Evolutionary conservation across 2,329 filamentous ascomycete species (phyloP).

Genomic region (Stachybotrys chlorohalonatus): DNA sequence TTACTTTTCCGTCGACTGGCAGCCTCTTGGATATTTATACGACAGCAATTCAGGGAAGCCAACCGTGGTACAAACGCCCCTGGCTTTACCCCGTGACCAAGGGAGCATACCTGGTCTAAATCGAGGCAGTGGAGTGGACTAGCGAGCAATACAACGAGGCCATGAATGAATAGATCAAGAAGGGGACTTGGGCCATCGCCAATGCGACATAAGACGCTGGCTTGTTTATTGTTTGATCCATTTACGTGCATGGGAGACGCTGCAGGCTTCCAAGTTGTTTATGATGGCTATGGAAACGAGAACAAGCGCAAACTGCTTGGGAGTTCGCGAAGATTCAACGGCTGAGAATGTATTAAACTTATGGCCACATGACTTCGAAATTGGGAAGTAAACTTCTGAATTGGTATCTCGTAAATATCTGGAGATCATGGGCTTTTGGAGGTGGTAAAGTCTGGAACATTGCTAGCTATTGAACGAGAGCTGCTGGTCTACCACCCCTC

Average conservation of each 20-base stretch:
- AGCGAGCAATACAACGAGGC: slow-evolving; percentile 6
- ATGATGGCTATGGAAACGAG: slow-evolving; percentile 5
- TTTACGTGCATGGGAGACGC: slow-evolving; percentile 10
- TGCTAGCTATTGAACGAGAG: background rate
- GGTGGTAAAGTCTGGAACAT: no score
- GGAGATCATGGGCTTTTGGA: no score
- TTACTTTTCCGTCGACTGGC: slow-evolving; percentile 8
- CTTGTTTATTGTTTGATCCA: slow-evolving; percentile 4
- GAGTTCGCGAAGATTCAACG: slow-evolving; percentile 7
- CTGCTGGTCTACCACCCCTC: background rate
- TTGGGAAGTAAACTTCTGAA: background rate
- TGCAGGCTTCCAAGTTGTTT: slow-evolving; percentile 5
- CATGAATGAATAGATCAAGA: slow-evolving; percentile 6
- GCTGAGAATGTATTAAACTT: slow-evolving; percentile 3
- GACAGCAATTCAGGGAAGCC: slow-evolving; percentile 2
- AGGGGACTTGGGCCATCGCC: slow-evolving; percentile 6
- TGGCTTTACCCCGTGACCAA: slow-evolving; percentile 5
- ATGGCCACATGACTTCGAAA: slow-evolving; percentile 8
- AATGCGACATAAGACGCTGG: slow-evolving; percentile 7
- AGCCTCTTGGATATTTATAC: slow-evolving; percentile 6
- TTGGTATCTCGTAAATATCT: no score
- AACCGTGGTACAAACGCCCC: slow-evolving; percentile 5
- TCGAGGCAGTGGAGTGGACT: slow-evolving; percentile 9
- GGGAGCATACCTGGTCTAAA: slow-evolving; percentile 9
- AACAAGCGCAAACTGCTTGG: slow-evolving; percentile 4